These are phyloP conservation scores for Grigorovia transvaalensis DNA, from an alignment of 805 yeast genomes.

Conservation along the genomic window DNA sequence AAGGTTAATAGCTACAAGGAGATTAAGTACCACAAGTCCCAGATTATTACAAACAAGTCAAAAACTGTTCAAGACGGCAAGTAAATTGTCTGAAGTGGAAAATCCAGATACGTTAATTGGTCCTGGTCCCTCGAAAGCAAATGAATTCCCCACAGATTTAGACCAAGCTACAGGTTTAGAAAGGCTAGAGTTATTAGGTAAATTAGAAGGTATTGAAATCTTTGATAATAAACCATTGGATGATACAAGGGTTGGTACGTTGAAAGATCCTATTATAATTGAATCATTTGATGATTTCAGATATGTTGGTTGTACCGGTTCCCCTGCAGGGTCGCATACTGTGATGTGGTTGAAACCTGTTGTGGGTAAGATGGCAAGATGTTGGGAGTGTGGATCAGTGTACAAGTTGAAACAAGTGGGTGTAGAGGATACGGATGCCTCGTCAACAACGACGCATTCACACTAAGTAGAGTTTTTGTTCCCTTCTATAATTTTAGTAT, in stretches of 20 bases:
- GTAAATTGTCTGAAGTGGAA: slow-evolving; percentile 62
- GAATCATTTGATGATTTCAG: slow-evolving; percentile 89
- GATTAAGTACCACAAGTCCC: not conserved
- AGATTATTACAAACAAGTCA: not conserved
- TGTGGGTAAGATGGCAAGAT: slow-evolving; percentile 74
- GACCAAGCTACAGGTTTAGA: slow-evolving; percentile 98
- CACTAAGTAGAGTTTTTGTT: no score
- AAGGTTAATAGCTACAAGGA: not conserved
- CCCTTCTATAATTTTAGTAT: no score
- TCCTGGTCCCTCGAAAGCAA: slow-evolving; percentile 69
- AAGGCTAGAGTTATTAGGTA: slow-evolving; percentile 89
- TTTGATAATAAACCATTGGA: slow-evolving; percentile 85
- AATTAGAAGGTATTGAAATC: slow-evolving; percentile 89
- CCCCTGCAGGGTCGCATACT: slow-evolving; percentile 86
- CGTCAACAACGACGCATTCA: no score
- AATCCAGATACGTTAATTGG: slow-evolving; percentile 75
- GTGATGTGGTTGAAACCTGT: slow-evolving; percentile 90
- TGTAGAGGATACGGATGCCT: slow-evolving; percentile 37
- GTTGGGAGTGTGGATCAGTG: slow-evolving; percentile 98
- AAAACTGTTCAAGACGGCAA: slow-evolving; percentile 37
- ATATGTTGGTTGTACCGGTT: slow-evolving; percentile 95
- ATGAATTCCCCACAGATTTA: slow-evolving; percentile 81
- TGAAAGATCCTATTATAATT: slow-evolving; percentile 77
- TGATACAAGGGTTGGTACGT: slow-evolving; percentile 81
- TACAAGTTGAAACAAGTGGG: slow-evolving; percentile 84